These are phyloP conservation scores for Ceriops zippeliana DNA, from an alignment of 345 rosid species.

Conservation along the genomic window DNA sequence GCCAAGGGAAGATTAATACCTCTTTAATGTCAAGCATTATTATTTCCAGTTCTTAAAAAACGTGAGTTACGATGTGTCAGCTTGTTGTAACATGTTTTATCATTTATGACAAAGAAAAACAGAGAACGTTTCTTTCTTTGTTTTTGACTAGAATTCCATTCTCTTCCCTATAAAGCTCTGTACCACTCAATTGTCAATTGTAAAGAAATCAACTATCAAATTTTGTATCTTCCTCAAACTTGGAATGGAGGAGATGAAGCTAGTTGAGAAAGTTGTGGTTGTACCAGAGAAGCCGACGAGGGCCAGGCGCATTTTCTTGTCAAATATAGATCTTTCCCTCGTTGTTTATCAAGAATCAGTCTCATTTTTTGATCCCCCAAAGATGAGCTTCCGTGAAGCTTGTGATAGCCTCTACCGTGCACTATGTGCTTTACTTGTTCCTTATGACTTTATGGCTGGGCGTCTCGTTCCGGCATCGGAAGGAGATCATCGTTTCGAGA, in stretches of 20 bases:
- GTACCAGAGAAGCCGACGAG: conserved; percentile 8
- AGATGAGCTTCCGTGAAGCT: conserved; percentile 11
- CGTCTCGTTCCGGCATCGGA: conserved; percentile 6
- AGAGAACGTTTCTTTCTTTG: too few species aligned
- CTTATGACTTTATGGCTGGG: conserved; percentile 26
- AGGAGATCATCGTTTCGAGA: conserved; percentile 11
- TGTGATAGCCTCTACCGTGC: conserved; percentile 4
- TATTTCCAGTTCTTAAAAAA: too few species aligned
- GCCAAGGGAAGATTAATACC: too few species aligned
- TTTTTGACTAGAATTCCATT: too few species aligned
- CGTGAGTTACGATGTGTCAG: too few species aligned
- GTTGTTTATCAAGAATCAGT: conserved; percentile 18
- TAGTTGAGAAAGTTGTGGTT: conserved; percentile 18
- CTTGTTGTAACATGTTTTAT: too few species aligned
- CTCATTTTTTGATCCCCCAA: conserved; percentile 20
- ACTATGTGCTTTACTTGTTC: conserved; percentile 13
- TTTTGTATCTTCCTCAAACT: too few species aligned
- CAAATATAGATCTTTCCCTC: conserved; percentile 20
- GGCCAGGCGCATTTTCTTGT: conserved; percentile 15
- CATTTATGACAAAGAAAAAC: too few species aligned
- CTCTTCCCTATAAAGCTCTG: too few species aligned
- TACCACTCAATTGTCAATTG: too few species aligned
- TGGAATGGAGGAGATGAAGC: conserved; percentile 13
- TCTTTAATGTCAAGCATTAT: too few species aligned
- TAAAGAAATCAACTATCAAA: too few species aligned